Conservation (phyloP, 1,139 yeast genomes). For the Barnettozyma hawaiiensis region DNA sequence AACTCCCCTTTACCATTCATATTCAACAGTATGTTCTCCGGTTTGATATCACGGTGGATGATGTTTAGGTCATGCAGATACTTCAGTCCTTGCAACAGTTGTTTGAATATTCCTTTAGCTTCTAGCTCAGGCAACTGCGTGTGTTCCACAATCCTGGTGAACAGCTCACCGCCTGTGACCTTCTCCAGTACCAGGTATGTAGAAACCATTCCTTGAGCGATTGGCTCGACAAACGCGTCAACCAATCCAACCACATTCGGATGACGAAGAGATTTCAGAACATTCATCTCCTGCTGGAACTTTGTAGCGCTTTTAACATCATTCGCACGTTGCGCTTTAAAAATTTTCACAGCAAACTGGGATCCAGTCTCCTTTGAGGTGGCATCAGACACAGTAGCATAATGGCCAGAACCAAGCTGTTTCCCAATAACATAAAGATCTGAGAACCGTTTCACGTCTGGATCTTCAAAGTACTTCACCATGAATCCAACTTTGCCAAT, state of each 20-base stretch:
- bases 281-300: constrained; percentile 62
- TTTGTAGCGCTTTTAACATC: constrained; percentile 42
- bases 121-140: constrained; percentile 56
- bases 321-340: constrained; percentile 58
- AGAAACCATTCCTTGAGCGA: constrained; percentile 46
- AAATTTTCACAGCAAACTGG: constrained; percentile 68
- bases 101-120: constrained; percentile 54
- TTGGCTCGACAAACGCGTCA: constrained; percentile 65
- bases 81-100: constrained; percentile 53
- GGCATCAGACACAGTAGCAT: constrained; percentile 73
- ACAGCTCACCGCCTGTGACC: constrained; percentile 68
- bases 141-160: constrained; percentile 62
- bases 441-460: constrained; percentile 34
- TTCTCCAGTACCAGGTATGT: constrained; percentile 69
- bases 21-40: constrained; percentile 66
- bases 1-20: constrained; percentile 57
- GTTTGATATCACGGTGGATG: constrained; percentile 74
- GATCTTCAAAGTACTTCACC: constrained; percentile 39
- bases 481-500: constrained; percentile 60
- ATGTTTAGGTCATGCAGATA: constrained; percentile 61
- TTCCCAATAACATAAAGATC: constrained; percentile 58
- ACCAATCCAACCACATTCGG: constrained; percentile 64
- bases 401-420: constrained; percentile 70
- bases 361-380: constrained; percentile 51
- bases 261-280: constrained; percentile 61